Evolutionary conservation across 2,329 filamentous ascomycete species (phyloP).

Genomic region (Claviceps arundinis): DNA sequence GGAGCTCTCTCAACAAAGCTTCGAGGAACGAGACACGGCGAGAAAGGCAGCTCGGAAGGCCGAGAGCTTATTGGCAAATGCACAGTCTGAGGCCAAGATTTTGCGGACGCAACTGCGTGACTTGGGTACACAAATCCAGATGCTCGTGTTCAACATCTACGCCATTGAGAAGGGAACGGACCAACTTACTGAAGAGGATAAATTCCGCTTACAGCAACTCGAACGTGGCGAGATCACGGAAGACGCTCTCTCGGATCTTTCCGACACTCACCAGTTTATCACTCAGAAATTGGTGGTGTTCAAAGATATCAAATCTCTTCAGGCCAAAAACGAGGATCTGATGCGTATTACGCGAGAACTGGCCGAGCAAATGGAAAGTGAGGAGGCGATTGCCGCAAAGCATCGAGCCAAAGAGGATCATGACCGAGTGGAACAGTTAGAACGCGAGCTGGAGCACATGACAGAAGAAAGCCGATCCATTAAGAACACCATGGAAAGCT

Average conservation of each 20-base stretch:
- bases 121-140: constrained; percentile 77
- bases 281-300: constrained; percentile 82
- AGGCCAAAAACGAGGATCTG: constrained; percentile 77
- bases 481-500: constrained; percentile 75
- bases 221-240: constrained; percentile 64
- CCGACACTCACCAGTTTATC: constrained; percentile 78
- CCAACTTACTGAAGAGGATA: constrained; percentile 57
- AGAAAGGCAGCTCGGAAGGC: constrained; percentile 68
- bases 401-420: constrained; percentile 50
- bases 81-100: constrained; percentile 59
- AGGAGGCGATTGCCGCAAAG: constrained; percentile 61
- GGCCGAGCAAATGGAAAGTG: constrained; percentile 80
- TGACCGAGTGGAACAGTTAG: constrained; percentile 59
- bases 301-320: constrained; percentile 70
- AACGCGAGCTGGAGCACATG: constrained; percentile 59
- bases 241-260: constrained; percentile 58
- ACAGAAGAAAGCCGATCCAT: constrained; percentile 78
- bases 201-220: constrained; percentile 61
- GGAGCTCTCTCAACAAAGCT: constrained; percentile 67
- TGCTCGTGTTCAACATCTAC: constrained; percentile 77
- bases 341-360: constrained; percentile 72
- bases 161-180: constrained; percentile 68
- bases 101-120: constrained; percentile 79
- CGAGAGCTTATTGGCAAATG: constrained; percentile 53
- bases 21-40: constrained; percentile 65